Evolutionary conservation across 768 basidiomycete genomes (phyloP).

Genomic region (Suillus decipiens): DNA sequence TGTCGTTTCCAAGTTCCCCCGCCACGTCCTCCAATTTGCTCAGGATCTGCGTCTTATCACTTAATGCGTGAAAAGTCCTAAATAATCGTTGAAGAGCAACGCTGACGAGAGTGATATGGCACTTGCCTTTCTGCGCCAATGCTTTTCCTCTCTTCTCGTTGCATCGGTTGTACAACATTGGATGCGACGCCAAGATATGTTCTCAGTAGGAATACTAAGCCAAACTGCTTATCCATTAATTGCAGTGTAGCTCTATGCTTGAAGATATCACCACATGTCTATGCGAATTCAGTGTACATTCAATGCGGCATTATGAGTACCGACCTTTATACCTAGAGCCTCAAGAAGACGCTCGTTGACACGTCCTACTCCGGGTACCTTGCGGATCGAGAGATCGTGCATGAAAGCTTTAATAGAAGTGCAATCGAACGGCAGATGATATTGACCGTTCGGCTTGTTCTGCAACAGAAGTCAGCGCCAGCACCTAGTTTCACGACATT

Average conservation of each 20-base stretch:
- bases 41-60: conserved; percentile 65
- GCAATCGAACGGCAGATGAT: conserved; percentile 65
- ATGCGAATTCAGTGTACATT: not conserved
- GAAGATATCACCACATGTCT: conserved; percentile 93
- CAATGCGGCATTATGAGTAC: conserved; percentile 11
- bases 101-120: not conserved
- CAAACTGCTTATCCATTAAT: conserved; percentile 88
- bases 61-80: conserved; percentile 78
- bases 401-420: conserved; percentile 73
- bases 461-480: conserved; percentile 27
- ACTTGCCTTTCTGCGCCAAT: conserved; percentile 86
- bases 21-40: conserved; percentile 81
- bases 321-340: conserved; percentile 82
- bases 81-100: conserved; percentile 3
- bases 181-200: conserved; percentile 87
- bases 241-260: conserved; percentile 69
- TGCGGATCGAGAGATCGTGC: conserved; percentile 79
- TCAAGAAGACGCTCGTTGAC: conserved; percentile 89
- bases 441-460: conserved; percentile 97
- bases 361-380: conserved; percentile 86
- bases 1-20: conserved; percentile 77
- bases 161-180: conserved; percentile 74
- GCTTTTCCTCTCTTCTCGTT: conserved; percentile 84
- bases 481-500: not conserved
- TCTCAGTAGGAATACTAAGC: conserved; percentile 70